Evolutionary conservation across 805 yeast species (phyloP).

Genomic region (Cephaloascus fragrans): DNA sequence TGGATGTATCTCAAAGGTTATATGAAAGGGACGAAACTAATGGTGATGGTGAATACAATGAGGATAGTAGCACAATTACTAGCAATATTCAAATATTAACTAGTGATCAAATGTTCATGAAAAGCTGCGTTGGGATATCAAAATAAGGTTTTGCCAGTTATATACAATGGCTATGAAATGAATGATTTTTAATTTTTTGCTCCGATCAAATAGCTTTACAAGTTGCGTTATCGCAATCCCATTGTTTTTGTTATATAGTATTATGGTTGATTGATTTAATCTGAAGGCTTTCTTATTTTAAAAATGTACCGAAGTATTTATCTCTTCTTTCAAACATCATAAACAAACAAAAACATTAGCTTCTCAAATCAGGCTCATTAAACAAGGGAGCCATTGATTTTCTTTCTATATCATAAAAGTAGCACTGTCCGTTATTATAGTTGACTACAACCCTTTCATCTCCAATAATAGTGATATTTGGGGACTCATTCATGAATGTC

Average conservation of each 20-base stretch:
- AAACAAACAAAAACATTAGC: no score
- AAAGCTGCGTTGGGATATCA: not conserved
- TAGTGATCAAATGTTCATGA: not conserved
- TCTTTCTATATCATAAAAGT: not conserved
- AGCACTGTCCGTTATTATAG: not conserved
- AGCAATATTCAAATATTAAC: conserved; percentile 1
- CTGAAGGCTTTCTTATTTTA: no score
- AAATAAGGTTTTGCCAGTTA: not conserved
- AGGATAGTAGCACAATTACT: not conserved
- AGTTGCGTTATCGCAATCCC: no score
- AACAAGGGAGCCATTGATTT: not conserved
- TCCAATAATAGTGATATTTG: not conserved
- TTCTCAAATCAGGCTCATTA: no score
- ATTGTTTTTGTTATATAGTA: no score
- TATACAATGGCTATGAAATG: not conserved
- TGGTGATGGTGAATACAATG: not conserved
- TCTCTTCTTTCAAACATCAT: no score
- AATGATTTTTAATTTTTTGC: not conserved
- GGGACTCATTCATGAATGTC: not conserved
- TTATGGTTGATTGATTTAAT: no score
- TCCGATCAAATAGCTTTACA: no score
- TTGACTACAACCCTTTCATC: not conserved
- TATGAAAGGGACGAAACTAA: no score
- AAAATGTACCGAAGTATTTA: no score
- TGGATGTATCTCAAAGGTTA: no score